Evolutionary conservation across 306 rosid species (phyloP).

Genomic region (Gastrolobium bilobum): DNA sequence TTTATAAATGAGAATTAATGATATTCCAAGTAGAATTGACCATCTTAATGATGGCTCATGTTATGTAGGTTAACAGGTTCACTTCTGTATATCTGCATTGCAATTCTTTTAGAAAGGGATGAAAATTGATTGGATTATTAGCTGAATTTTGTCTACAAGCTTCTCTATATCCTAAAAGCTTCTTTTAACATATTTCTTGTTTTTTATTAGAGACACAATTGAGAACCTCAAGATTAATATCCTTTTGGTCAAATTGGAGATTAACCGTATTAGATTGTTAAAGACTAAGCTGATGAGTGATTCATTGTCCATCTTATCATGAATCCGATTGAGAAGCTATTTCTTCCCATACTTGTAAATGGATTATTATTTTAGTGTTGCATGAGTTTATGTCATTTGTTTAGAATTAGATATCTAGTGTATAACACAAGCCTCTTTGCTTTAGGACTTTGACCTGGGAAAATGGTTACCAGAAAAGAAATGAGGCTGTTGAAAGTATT

Average conservation of each 20-base stretch:
- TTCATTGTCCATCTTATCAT: slow-evolving; percentile 23
- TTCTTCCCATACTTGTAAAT: slow-evolving; percentile 8
- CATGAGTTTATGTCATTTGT: slow-evolving; percentile 21
- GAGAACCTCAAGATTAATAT: slow-evolving; percentile 12
- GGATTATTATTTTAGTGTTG: slow-evolving; percentile 9
- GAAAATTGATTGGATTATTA: slow-evolving; percentile 16
- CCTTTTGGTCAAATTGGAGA: slow-evolving; percentile 24
- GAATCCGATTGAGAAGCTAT: slow-evolving; percentile 4
- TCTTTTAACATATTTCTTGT: not conserved
- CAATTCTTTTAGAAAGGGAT: not conserved
- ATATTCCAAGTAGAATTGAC: not conserved
- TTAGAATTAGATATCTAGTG: slow-evolving; percentile 29
- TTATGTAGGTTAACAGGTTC: not conserved
- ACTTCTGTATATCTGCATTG: slow-evolving; percentile 1
- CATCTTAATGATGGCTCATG: not conserved
- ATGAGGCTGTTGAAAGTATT: slow-evolving; percentile 49
- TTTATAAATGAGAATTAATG: slow-evolving; percentile 8
- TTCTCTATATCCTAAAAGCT: slow-evolving; percentile 1
- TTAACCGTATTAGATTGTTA: not conserved
- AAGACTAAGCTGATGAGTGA: slow-evolving; percentile 2
- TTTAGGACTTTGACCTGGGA: slow-evolving; percentile 90
- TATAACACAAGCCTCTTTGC: slow-evolving; percentile 44
- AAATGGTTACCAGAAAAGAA: slow-evolving; percentile 64
- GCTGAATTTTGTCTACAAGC: not conserved
- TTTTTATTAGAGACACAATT: slow-evolving; percentile 21